Evolutionary conservation across 2,329 filamentous ascomycete genomes (phyloP).

Genomic region (Diplodia intermedia): DNA sequence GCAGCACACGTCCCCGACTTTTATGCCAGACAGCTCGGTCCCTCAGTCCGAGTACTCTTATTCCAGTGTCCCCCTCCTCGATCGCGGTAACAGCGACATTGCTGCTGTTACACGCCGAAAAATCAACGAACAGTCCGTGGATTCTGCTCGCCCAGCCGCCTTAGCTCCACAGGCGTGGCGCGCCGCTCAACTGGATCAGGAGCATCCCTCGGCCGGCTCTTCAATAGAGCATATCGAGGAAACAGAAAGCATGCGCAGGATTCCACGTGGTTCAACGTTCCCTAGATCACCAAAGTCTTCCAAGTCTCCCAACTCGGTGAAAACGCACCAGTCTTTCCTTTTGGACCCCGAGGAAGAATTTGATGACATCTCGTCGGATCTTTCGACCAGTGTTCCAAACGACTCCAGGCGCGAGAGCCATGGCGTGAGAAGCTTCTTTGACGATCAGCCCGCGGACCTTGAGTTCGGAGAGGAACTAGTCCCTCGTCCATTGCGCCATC

Average conservation of each 20-base stretch:
- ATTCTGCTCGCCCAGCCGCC: conserved; percentile 40
- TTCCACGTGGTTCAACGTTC: conserved; percentile 53
- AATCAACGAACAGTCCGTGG: conserved; percentile 10
- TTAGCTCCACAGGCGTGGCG: conserved; percentile 37
- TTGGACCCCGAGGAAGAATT: conserved; percentile 62
- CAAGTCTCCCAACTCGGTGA: conserved; percentile 35
- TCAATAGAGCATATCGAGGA: conserved; percentile 60
- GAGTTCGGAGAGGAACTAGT: conserved; percentile 44
- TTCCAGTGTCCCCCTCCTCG: conserved; percentile 76
- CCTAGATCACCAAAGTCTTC: conserved; percentile 43
- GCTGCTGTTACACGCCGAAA: conserved; percentile 21
- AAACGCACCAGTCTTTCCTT: conserved; percentile 55
- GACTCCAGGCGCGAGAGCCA: conserved; percentile 46
- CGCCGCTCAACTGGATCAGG: conserved; percentile 33
- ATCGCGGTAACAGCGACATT: conserved; percentile 62
- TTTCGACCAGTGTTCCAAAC: conserved; percentile 58
- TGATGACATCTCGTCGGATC: conserved; percentile 60
- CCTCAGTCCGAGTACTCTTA: conserved; percentile 76
- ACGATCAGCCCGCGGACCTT: conserved; percentile 52
- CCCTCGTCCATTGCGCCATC: conserved; percentile 47
- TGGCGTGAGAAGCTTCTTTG: conserved; percentile 57
- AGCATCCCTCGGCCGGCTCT: conserved; percentile 51
- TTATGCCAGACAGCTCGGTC: conserved; percentile 41
- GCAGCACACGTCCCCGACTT: conserved; percentile 35
- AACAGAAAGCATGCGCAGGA: conserved; percentile 59